Evolutionary conservation across 495 filamentous ascomycete genomes (phyloP).

Genomic region (Penicillium pancosmium): DNA sequence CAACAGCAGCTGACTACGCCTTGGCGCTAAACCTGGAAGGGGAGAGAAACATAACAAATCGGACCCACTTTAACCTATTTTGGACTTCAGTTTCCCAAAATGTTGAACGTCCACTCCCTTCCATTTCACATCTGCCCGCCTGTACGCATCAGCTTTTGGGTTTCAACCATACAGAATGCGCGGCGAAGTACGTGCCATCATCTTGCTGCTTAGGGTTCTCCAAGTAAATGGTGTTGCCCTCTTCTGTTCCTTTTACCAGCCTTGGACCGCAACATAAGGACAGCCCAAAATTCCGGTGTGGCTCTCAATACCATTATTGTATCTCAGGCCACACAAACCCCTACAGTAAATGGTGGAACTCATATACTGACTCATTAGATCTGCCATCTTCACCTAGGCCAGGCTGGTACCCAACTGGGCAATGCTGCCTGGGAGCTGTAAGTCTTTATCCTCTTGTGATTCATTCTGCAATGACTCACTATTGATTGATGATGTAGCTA

Average conservation of each 20-base stretch:
- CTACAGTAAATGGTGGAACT: background rate
- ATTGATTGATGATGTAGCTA: slow-evolving; percentile 42
- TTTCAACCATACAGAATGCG: slow-evolving; percentile 27
- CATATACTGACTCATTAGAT: slow-evolving; percentile 52
- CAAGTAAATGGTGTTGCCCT: slow-evolving; percentile 7
- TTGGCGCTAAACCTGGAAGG: background rate
- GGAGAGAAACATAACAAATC: background rate
- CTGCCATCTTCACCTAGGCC: slow-evolving; percentile 88
- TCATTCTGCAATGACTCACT: slow-evolving; percentile 59
- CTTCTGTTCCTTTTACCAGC: background rate
- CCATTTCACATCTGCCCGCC: slow-evolving; percentile 1
- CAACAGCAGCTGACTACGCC: too few relatives aligned
- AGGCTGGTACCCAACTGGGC: slow-evolving; percentile 90
- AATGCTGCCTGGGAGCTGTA: slow-evolving; percentile 97
- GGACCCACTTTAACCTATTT: background rate
- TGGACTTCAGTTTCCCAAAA: background rate
- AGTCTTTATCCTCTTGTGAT: slow-evolving; percentile 52
- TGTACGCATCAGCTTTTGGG: background rate
- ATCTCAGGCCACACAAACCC: slow-evolving; percentile 8
- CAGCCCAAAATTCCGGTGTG: slow-evolving; percentile 14
- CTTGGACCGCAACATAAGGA: background rate
- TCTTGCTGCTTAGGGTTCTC: slow-evolving; percentile 11
- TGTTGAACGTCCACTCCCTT: background rate
- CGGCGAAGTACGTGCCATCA: slow-evolving; percentile 34
- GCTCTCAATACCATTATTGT: slow-evolving; percentile 6